These are phyloP conservation scores for Hyaloscypha bicolor DNA, from an alignment of 495 filamentous ascomycete genomes.

Conservation along the genomic window DNA sequence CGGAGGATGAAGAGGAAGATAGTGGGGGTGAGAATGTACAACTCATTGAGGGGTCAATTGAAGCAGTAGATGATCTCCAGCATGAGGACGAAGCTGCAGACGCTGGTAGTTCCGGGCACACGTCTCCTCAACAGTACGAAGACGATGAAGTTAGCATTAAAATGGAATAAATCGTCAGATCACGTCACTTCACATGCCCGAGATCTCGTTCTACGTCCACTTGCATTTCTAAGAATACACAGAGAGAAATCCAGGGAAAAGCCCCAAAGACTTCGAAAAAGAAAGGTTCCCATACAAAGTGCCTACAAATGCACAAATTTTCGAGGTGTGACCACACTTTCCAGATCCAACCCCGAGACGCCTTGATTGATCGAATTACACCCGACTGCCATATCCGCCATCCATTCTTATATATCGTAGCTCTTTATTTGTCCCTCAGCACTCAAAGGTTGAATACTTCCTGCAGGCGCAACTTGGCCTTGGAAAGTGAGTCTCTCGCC, in stretches of 20 bases:
- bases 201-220: constrained; percentile 19
- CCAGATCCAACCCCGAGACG: constrained; percentile 27
- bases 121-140: constrained; percentile 13
- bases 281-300: constrained; percentile 5
- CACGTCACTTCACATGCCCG: neutral
- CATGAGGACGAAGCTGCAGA: constrained; percentile 19
- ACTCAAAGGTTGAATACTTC: constrained; percentile 66
- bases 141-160: constrained; percentile 1
- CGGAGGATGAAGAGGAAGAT: constrained; percentile 1
- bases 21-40: too few species aligned
- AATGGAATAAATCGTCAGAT: neutral
- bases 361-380: constrained; percentile 24
- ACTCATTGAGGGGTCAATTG: neutral
- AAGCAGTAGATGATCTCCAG: constrained; percentile 6
- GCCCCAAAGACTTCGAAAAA: neutral
- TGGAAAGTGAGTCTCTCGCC: constrained; percentile 66
- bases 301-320: constrained; percentile 17
- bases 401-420: constrained; percentile 30
- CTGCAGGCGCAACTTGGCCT: constrained; percentile 42
- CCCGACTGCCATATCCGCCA: neutral
- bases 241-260: constrained; percentile 18
- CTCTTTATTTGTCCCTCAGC: constrained; percentile 50
- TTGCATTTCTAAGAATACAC: constrained; percentile 28
- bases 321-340: neutral
- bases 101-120: constrained; percentile 22